Base-by-base conservation (phyloP, 768 basidiomycete genomes). In the Stropharia rugosoannulata region DNA sequence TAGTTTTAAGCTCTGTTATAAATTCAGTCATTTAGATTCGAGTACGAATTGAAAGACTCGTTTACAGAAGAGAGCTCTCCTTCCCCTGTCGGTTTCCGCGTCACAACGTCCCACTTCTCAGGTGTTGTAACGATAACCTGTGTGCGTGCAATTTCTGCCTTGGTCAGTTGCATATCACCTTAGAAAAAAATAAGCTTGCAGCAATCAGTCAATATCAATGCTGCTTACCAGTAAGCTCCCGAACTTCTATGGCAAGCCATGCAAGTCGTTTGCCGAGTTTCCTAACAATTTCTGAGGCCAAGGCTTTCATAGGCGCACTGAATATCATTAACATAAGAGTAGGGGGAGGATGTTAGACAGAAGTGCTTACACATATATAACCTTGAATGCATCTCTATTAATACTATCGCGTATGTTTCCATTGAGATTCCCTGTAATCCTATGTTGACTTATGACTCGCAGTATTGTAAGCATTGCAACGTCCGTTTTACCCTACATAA, bases 71-170 rank as follows among this genome's bases (percentile, higher is more conserved):
- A 92, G n/a, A 98, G 76, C 68, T 98, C 95, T 11, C 95, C 96
- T 73, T 98, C 97, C 7, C 95, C 95, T 1, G 90, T 94, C 1
- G 96, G 94, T 68, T 97, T 98, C 58, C 97, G 78, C 8, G 97
- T 99, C 2, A 99, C 97, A 0, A 99, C 97, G 62, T 98, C 97
- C 97, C 97, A 99, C 70, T 99, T 99, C 69, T 99, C 97, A 0
- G 97, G 97, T 1, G 97, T 99, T 2, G 97, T 99, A 6, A 99
- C 95, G 56, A 99, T 98, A 43, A 99, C 88, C 66, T 98, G 96
- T 9, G 97, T 98, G 70, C 90, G 86, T 1, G 90, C 89, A 57
- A 99, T 95, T 73, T 98, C 96, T 37, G 85, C 80, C 69, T 90
- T 89, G 13, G 97, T 93, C 68, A 99, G 73, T 69, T 98, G 97